These are phyloP conservation scores for Microsporum audouinii DNA, from an alignment of 2,329 filamentous ascomycete species.

Conservation along the genomic window DNA sequence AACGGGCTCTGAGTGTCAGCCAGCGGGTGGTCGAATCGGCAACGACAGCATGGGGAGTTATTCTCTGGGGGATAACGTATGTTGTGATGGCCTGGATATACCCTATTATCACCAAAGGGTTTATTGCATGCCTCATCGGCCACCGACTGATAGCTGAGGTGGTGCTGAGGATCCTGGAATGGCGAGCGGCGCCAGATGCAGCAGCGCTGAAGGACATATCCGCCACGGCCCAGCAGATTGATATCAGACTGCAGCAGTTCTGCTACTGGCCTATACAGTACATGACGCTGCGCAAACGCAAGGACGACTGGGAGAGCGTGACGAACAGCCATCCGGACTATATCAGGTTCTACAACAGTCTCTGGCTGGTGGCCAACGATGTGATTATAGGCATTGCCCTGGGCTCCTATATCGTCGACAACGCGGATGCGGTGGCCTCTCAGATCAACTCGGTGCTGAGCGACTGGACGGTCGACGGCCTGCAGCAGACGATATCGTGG, in stretches of 20 bases:
- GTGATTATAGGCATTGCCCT: slow-evolving; percentile 96
- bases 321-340: slow-evolving; percentile 94
- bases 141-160: slow-evolving; percentile 73
- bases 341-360: slow-evolving; percentile 95
- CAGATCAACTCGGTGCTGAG: slow-evolving; percentile 65
- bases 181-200: slow-evolving; percentile 63
- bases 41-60: slow-evolving; percentile 67
- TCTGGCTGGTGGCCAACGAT: slow-evolving; percentile 97
- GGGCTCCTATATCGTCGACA: slow-evolving; percentile 94
- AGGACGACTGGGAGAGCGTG: slow-evolving; percentile 88
- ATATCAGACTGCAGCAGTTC: slow-evolving; percentile 93
- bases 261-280: slow-evolving; percentile 99
- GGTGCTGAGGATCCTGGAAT: slow-evolving; percentile 69
- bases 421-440: slow-evolving; percentile 69
- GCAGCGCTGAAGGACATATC: slow-evolving; percentile 90
- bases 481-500: slow-evolving; percentile 85
- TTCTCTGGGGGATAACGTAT: slow-evolving; percentile 57
- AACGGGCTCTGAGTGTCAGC: slow-evolving; percentile 79
- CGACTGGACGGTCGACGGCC: slow-evolving; percentile 74
- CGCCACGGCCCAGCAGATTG: slow-evolving; percentile 91
- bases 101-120: slow-evolving; percentile 59
- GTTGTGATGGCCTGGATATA: slow-evolving; percentile 64
- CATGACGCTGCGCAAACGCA: slow-evolving; percentile 74
- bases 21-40: slow-evolving; percentile 92
- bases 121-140: slow-evolving; percentile 66